These are phyloP conservation scores for Suhomyces prunicola DNA, from an alignment of 805 yeast species.

Conservation along the genomic window DNA sequence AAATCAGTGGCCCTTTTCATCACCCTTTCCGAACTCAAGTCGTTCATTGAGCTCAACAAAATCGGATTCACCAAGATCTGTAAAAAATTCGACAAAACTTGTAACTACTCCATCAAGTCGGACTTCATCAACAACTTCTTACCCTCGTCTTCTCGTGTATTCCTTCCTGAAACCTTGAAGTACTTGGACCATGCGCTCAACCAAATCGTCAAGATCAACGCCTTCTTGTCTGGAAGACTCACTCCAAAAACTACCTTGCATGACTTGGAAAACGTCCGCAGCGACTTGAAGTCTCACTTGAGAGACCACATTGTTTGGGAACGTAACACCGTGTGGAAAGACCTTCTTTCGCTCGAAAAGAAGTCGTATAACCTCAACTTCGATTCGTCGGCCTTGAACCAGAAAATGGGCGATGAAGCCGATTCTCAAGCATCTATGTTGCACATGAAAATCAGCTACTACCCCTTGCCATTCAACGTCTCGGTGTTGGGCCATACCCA, in stretches of 20 bases:
- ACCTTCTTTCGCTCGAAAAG: constrained; percentile 71
- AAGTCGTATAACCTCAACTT: constrained; percentile 27
- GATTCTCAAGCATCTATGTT: constrained; percentile 14
- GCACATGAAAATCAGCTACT: constrained; percentile 16
- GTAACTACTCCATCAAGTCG: constrained; percentile 58
- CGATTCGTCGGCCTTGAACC: constrained; percentile 13
- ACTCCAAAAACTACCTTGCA: constrained; percentile 49
- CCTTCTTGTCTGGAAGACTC: constrained; percentile 36
- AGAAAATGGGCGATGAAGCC: constrained; percentile 27
- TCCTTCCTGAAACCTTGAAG: constrained; percentile 36
- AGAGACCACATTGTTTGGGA: constrained; percentile 97
- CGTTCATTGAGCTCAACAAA: constrained; percentile 77
- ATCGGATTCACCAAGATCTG: constrained; percentile 89
- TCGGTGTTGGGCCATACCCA: constrained; percentile 4
- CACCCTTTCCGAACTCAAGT: constrained; percentile 73
- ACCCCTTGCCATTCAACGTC: constrained; percentile 19
- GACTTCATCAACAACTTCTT: constrained; percentile 50
- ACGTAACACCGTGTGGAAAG: constrained; percentile 96
- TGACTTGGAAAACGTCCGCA: constrained; percentile 40
- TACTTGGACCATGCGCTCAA: constrained; percentile 51
- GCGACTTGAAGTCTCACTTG: constrained; percentile 51
- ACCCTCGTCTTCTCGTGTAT: constrained; percentile 51
- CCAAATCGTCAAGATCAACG: constrained; percentile 52
- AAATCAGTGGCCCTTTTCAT: constrained; percentile 67
- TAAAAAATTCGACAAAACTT: constrained; percentile 87